Evolutionary conservation across 169 alveolate genomes (phyloP), one percentile per base, ranked within the genome.

Genomic region (Cryptosporidium bovis): DNA sequence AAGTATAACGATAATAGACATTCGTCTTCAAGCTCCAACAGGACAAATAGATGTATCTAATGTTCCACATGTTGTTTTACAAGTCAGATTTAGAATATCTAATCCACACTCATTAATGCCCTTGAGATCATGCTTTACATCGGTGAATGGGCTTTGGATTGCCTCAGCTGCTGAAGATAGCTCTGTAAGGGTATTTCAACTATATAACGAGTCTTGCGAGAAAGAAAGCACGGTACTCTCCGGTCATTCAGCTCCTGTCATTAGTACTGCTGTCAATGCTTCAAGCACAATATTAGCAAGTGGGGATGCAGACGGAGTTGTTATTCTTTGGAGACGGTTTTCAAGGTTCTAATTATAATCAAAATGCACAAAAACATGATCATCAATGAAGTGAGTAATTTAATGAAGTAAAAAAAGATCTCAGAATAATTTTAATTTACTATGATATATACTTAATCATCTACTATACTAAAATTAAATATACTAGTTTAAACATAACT

Each of bases 251-350:
- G 95, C 95, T 6, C 96, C 96, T 2, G 96, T 94, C 31, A 94
- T 94, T 83, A 91, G 95, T 24, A 94, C 93, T 10, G 96, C 93
- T 3, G 96, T 94, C 20, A 94, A 94, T 90, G 91, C 85, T 50
- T 84, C 84, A 44, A 95, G 93, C 71, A 94, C 96, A n/a, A 44
- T 94, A 2, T 53, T 94, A 71, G 95, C 93, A 16, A 91, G 96
- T 13, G 92, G 95, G 13, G 96, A 94, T 82, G 91, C 96, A 16
- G 93, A 92, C 65, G 96, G 96, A 44, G 82, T 91, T 50, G 91
- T 94, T n/a, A 96, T 93, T 40, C 71, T 94, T 48, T 94, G 96
- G 96, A 90, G 96, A 20, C 82, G 96, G 18, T 87, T 90, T 6
- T 44, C 82, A 31, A 85, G 83, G 33, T 83, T 77, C 51, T 31